Percentiles rank a stretch among this genome's conserved stretches.
phyloP scores from a whole-genome alignment of 108 stramenopile species.

The Hondaea fermentalgiana region DNA sequence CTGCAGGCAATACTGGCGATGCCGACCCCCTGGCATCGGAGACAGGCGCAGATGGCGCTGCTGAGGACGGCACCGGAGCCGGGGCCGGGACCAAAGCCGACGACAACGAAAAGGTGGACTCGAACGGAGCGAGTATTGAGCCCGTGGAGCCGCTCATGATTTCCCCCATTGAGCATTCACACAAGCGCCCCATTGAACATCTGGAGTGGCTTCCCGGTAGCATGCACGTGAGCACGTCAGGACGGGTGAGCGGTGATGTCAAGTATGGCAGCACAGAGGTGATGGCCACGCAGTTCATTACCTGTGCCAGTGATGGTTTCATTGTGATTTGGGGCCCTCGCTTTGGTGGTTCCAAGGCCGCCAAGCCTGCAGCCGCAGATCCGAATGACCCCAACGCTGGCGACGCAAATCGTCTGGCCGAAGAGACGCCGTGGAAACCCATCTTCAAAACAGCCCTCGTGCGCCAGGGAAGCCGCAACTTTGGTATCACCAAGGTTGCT shows the following conservation, averaged over 20 bases:
- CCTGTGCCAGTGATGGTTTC: constrained; percentile 51
- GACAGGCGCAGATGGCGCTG: background rate
- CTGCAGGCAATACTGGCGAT: no score
- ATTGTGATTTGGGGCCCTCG: constrained; percentile 54
- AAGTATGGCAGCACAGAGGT: constrained; percentile 28
- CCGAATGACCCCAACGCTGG: constrained; percentile 25
- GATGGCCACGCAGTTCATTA: constrained; percentile 49
- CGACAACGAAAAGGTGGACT: constrained; percentile 24
- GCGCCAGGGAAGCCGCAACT: constrained; percentile 33
- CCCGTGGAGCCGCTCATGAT: constrained; percentile 29
- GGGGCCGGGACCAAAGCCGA: background rate
- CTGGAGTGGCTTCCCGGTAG: constrained; percentile 42
- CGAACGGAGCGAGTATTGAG: background rate
- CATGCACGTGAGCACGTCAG: constrained; percentile 38
- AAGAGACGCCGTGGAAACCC: constrained; percentile 40
- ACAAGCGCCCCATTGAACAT: constrained; percentile 44
- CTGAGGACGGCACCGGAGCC: background rate
- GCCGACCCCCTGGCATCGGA: background rate
- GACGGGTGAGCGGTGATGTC: constrained; percentile 39
- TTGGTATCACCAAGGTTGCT: constrained; percentile 22
- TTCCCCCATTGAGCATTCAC: constrained; percentile 42
- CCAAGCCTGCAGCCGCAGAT: constrained; percentile 27
- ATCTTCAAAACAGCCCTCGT: constrained; percentile 45
- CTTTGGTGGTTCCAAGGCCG: constrained; percentile 21
- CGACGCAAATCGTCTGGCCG: constrained; percentile 2